Percentiles rank a stretch among this genome's conserved stretches.
phyloP scores from a whole-genome alignment of 176 grass and related monocot genomes.

The Alloteropsis semialata region DNA sequence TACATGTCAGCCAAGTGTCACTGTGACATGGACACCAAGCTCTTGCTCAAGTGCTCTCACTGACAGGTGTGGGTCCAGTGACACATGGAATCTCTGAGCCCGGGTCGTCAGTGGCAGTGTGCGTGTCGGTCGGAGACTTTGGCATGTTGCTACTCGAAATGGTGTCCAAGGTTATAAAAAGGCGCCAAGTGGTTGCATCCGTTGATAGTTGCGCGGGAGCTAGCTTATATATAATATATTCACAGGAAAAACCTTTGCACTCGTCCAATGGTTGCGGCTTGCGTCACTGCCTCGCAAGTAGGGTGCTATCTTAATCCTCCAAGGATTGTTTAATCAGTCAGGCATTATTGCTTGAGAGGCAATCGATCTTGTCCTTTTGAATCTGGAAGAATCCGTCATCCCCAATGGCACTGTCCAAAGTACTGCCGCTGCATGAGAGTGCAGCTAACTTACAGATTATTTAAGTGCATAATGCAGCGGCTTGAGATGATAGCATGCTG shows the following conservation, averaged over 20 bases:
- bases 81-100: not conserved
- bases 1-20: not conserved
- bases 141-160: not conserved
- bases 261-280: slow-evolving; percentile 5
- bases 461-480: slow-evolving; percentile 2
- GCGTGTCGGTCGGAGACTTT: not conserved
- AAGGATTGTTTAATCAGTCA: slow-evolving; percentile 26
- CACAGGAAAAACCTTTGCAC: slow-evolving; percentile 34
- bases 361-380: slow-evolving; percentile 42
- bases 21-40: not conserved
- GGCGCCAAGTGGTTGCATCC: not conserved
- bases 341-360: not conserved
- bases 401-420: not conserved
- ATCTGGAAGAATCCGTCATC: slow-evolving; percentile 39
- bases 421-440: not conserved
- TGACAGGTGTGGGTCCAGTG: not conserved
- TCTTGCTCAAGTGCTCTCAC: not conserved
- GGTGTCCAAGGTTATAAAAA: not conserved
- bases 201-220: slow-evolving; percentile 31
- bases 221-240: slow-evolving; percentile 29
- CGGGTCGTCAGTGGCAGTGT: not conserved
- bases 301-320: slow-evolving; percentile 22
- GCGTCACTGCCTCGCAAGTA: slow-evolving; percentile 31
- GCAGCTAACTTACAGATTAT: not conserved
- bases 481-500: not conserved